Percentiles rank a stretch among this genome's conserved stretches.
These are phyloP conservation scores for Astragalus membranaceus DNA, from an alignment of 306 rosid genomes.

Conservation along the genomic window DNA sequence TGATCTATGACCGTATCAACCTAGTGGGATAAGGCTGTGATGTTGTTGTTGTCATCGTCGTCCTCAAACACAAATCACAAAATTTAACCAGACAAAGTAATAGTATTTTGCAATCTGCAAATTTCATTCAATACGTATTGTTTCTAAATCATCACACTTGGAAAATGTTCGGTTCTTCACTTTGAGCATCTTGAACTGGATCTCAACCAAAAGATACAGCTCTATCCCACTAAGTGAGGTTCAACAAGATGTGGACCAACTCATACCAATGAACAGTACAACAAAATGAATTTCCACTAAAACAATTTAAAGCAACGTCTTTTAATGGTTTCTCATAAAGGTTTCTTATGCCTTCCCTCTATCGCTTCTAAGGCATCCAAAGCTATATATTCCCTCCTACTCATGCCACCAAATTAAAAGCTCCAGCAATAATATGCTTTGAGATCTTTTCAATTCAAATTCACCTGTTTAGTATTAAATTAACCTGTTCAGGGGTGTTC, in stretches of 20 bases:
- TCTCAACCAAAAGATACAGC: neutral
- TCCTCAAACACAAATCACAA: neutral
- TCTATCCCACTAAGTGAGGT: neutral
- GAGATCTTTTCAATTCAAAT: neutral
- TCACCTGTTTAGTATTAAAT: neutral
- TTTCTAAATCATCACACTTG: neutral
- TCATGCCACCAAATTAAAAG: neutral
- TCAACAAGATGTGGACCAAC: neutral
- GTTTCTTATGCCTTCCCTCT: constrained; percentile 2
- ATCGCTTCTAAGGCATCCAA: neutral
- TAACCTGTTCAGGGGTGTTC: neutral
- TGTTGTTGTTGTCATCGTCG: no score
- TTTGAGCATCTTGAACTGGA: neutral
- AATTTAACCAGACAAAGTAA: neutral
- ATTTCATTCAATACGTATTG: constrained; percentile 3
- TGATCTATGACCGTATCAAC: no score
- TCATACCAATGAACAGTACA: neutral
- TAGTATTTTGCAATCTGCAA: constrained; percentile 2
- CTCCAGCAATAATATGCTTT: neutral
- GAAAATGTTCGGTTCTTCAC: neutral
- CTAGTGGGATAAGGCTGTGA: no score
- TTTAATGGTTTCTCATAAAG: neutral
- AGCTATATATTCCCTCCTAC: neutral
- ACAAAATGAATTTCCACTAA: neutral
- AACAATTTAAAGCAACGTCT: neutral